Conservation (phyloP, 129 eudicot species). For the Ambrosia trifida region DNA sequence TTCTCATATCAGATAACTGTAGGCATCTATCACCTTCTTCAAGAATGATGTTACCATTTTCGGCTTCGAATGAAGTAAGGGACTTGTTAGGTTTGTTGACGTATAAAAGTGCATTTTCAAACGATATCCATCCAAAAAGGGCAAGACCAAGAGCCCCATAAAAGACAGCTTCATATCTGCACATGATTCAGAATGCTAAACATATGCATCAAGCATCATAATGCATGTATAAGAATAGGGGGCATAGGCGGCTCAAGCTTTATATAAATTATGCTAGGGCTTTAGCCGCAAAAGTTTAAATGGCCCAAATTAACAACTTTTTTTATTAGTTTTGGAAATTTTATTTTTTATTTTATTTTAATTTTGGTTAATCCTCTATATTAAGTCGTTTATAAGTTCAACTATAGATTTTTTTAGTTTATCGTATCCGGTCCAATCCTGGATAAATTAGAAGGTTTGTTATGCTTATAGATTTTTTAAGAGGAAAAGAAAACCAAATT, state of each 20-base stretch:
- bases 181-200: slow-evolving; percentile 14
- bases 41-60: slow-evolving; percentile 46
- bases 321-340: too few species aligned
- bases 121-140: slow-evolving; percentile 89
- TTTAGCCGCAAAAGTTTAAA: too few species aligned
- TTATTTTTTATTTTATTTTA: too few species aligned
- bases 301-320: too few species aligned
- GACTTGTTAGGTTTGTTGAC: slow-evolving; percentile 46
- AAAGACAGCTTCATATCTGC: slow-evolving; percentile 94
- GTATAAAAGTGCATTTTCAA: slow-evolving; percentile 66
- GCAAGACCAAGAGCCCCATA: slow-evolving; percentile 89
- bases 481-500: too few species aligned
- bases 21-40: slow-evolving; percentile 59
- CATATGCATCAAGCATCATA: not conserved
- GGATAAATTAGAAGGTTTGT: too few species aligned
- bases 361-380: too few species aligned
- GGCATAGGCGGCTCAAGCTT: not conserved
- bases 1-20: slow-evolving; percentile 80
- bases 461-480: too few species aligned
- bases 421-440: too few species aligned
- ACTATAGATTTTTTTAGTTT: too few species aligned
- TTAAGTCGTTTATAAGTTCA: too few species aligned
- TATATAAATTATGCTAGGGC: too few species aligned
- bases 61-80: slow-evolving; percentile 35
- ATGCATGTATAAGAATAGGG: not conserved